These are phyloP conservation scores for Pinus albicaulis DNA, from an alignment of 75 land plant genomes.

Conservation along the genomic window DNA sequence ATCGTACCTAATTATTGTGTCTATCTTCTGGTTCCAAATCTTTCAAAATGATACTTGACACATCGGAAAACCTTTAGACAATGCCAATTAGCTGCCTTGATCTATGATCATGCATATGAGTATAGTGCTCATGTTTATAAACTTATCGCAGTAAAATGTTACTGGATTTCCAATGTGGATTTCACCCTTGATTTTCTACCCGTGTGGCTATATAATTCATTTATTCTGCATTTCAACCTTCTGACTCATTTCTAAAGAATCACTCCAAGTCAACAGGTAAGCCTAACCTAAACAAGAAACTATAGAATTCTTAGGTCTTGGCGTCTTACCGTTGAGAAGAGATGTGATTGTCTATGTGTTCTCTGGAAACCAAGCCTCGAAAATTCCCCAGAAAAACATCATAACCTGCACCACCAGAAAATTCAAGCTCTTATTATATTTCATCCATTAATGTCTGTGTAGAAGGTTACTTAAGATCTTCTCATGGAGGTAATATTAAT, in stretches of 20 bases:
- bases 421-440: not conserved
- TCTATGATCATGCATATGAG: not conserved
- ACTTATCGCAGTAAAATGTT: not conserved
- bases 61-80: not conserved
- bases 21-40: not conserved
- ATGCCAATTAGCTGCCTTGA: not conserved
- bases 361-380: conserved; percentile 94
- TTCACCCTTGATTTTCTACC: not conserved
- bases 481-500: not conserved
- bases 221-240: not conserved
- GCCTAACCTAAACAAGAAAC: conserved; percentile 6
- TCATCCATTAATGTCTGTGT: conserved; percentile 4
- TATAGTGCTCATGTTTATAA: not conserved
- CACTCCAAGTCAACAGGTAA: not conserved
- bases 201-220: not conserved
- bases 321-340: conserved; percentile 77
- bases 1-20: not conserved
- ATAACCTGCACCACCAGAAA: conserved; percentile 63
- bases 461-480: not conserved
- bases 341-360: conserved; percentile 84
- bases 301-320: not conserved
- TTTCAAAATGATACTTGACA: not conserved
- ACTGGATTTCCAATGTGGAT: not conserved
- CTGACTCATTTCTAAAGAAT: not conserved
- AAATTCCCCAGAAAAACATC: conserved; percentile 98